phyloP scores from a whole-genome alignment of 345 rosid genomes.

The Euphorbia pulcherrima region DNA sequence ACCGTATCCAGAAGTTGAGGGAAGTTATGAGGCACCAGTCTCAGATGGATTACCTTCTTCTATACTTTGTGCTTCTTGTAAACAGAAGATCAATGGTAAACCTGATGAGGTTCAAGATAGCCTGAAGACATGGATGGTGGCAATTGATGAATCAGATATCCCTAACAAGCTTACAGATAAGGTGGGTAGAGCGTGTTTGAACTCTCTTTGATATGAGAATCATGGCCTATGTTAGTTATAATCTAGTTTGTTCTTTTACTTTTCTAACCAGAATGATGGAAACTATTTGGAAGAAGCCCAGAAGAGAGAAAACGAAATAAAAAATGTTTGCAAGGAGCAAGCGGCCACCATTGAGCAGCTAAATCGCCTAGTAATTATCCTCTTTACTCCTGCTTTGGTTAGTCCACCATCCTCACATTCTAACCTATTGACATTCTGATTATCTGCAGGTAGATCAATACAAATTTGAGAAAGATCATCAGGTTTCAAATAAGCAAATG shows the following conservation, averaged over 20 bases:
- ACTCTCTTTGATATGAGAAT: constrained; percentile 1
- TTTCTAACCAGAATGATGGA: constrained; percentile 41
- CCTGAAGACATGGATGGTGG: constrained; percentile 48
- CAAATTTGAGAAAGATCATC: constrained; percentile 36
- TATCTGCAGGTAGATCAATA: constrained; percentile 54
- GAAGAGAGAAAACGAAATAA: constrained; percentile 57
- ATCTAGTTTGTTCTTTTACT: neutral
- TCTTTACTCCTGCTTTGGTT: constrained; percentile 3
- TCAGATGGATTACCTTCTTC: constrained; percentile 33
- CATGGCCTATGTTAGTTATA: neutral
- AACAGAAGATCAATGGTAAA: constrained; percentile 37
- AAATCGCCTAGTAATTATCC: constrained; percentile 44
- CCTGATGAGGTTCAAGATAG: constrained; percentile 41
- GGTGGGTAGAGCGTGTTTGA: constrained; percentile 26
- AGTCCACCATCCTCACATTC: neutral
- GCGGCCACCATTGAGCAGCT: constrained; percentile 75
- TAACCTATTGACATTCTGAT: constrained; percentile 16
- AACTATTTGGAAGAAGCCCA: constrained; percentile 30
- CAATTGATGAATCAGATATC: constrained; percentile 26
- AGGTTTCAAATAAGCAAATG: constrained; percentile 23
- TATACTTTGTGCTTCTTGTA: constrained; percentile 67
- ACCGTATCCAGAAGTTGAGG: constrained; percentile 56
- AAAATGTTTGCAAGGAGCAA: constrained; percentile 64
- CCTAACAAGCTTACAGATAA: constrained; percentile 3
- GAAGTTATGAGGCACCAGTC: constrained; percentile 28